Percentiles rank a stretch among this genome's conserved stretches.
Conservation (phyloP, 2,329 filamentous ascomycete genomes). For the Parafenestella ontariensis region DNA sequence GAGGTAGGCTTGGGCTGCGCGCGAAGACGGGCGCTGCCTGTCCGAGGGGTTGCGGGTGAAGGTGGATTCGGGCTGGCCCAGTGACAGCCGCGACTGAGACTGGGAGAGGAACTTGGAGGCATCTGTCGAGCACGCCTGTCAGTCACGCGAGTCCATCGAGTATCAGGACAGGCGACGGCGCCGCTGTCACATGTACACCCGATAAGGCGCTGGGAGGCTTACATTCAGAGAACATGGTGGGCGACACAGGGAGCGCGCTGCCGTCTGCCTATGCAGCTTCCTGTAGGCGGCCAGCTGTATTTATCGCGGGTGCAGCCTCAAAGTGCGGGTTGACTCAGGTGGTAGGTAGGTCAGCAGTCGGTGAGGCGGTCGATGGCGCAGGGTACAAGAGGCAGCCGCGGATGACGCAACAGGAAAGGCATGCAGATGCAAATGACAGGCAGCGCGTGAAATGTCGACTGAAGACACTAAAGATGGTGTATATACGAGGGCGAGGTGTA, state of each 20-base stretch:
- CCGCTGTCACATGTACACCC: conserved; percentile 41
- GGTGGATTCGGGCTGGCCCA: conserved; percentile 61
- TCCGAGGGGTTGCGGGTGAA: conserved; percentile 57
- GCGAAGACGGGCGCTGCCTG: conserved; percentile 54
- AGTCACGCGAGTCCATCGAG: conserved; percentile 51
- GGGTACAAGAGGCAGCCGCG: conserved; percentile 35
- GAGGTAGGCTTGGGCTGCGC: conserved; percentile 59
- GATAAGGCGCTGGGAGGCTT: conserved; percentile 55
- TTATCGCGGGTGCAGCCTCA: conserved; percentile 30
- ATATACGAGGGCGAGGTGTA: conserved; percentile 7
- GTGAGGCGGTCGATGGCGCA: conserved; percentile 37
- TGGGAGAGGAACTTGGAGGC: conserved; percentile 97
- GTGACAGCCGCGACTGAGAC: conserved; percentile 89
- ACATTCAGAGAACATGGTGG: conserved; percentile 88
- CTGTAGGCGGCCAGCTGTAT: conserved; percentile 22
- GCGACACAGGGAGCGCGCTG: conserved; percentile 14
- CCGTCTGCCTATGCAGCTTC: conserved; percentile 28
- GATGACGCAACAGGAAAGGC: conserved; percentile 39
- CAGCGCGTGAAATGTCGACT: conserved; percentile 7
- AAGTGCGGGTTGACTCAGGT: conserved; percentile 30
- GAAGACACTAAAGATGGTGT: not conserved
- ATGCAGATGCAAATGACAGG: conserved; percentile 31
- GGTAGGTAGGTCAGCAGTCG: conserved; percentile 29
- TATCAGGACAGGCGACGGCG: conserved; percentile 37
- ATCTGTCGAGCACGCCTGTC: conserved; percentile 66